phyloP scores from a whole-genome alignment of 2,329 filamentous ascomycete genomes.

The Xylaria digitata region DNA sequence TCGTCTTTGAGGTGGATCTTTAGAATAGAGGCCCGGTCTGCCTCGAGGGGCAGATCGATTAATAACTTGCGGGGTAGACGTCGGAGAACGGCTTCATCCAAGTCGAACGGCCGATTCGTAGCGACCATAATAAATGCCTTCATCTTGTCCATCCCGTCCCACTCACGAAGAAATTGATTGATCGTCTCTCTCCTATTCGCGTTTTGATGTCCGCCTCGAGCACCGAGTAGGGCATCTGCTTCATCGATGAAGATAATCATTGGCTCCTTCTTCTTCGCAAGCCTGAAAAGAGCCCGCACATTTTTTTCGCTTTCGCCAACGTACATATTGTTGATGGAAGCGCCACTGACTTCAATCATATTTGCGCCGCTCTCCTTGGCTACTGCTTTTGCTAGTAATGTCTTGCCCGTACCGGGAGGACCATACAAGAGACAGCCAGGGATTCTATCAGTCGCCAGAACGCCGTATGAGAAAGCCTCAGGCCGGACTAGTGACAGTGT shows the following conservation, averaged over 20 bases:
- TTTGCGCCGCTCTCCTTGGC: constrained; percentile 75
- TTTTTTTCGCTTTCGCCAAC: constrained; percentile 98
- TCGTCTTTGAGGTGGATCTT: constrained; percentile 78
- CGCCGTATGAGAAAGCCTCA: constrained; percentile 95
- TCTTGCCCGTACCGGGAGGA: constrained; percentile 83
- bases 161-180: constrained; percentile 96
- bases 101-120: constrained; percentile 93
- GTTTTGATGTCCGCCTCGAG: constrained; percentile 74
- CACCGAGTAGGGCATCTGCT: constrained; percentile 90
- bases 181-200: constrained; percentile 87
- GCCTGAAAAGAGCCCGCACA: constrained; percentile 87
- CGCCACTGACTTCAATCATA: constrained; percentile 88
- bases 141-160: constrained; percentile 87
- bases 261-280: constrained; percentile 90
- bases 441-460: constrained; percentile 90
- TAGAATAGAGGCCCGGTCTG: constrained; percentile 75
- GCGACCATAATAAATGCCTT: constrained; percentile 98
- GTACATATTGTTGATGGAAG: constrained; percentile 95
- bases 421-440: constrained; percentile 90
- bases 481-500: constrained; percentile 87
- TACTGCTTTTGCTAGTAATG: constrained; percentile 74
- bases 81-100: constrained; percentile 88
- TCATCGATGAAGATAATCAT: constrained; percentile 98
- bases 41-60: constrained; percentile 76
- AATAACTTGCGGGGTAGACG: constrained; percentile 78